Percentiles rank a stretch among this genome's conserved stretches.
phyloP scores from a whole-genome alignment of 805 yeast species.

The Candida pseudofarinosa region DNA sequence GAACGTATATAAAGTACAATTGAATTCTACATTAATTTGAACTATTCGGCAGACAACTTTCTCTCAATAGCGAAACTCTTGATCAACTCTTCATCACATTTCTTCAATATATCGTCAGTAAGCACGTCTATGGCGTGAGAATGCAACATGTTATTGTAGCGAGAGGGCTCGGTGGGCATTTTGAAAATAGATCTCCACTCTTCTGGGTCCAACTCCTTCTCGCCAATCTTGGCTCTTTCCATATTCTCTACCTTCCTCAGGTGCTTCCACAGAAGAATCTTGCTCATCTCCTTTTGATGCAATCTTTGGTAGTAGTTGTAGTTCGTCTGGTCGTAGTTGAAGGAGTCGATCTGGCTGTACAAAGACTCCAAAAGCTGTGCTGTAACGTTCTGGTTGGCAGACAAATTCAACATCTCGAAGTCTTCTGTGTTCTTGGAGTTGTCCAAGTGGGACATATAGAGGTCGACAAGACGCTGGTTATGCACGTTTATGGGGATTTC shows the following conservation, averaged over 20 bases:
- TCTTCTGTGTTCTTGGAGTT: constrained; percentile 17
- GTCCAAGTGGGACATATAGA: constrained; percentile 40
- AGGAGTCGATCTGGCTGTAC: constrained; percentile 66
- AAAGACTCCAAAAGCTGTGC: constrained; percentile 56
- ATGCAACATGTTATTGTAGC: constrained; percentile 66
- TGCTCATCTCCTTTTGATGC: constrained; percentile 62
- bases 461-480: constrained; percentile 64
- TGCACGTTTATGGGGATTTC: constrained; percentile 65
- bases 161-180: constrained; percentile 70
- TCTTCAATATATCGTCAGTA: constrained; percentile 67
- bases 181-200: constrained; percentile 67
- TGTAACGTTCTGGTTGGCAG: constrained; percentile 41
- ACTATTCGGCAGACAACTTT: constrained; percentile 34
- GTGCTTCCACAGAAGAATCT: constrained; percentile 71
- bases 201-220: constrained; percentile 49
- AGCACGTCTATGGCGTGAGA: constrained; percentile 66
- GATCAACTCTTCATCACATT: constrained; percentile 61
- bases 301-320: constrained; percentile 80
- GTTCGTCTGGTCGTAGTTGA: constrained; percentile 73
- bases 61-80: constrained; percentile 59
- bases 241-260: constrained; percentile 63
- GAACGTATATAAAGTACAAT: not conserved
- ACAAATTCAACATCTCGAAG: constrained; percentile 37
- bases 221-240: constrained; percentile 54
- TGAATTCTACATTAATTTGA: not conserved